Base-by-base conservation (phyloP, 495 filamentous ascomycete genomes). In the Parachaetomium inaequale region DNA sequence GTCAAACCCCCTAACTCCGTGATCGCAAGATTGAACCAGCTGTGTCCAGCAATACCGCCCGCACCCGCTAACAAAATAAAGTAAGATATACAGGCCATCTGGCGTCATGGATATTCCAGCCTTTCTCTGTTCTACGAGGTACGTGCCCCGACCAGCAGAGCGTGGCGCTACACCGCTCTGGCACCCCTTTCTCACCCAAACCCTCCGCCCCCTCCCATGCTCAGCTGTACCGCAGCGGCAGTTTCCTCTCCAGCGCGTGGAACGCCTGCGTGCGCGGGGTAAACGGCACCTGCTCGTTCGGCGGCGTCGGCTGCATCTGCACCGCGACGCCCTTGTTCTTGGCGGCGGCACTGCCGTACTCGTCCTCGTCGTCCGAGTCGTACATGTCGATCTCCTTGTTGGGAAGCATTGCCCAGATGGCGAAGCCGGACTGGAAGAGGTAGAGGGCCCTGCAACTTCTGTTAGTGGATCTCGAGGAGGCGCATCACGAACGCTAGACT, bases 321-420 rank as follows among this genome's bases (percentile, higher is more conserved):
- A 75, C 45, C 67, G 38, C 45, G 15, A 53, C 21, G n/a, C 26
- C 59, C 66, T 75, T 73, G 43, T 73, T 46, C 42, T 46, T 46
- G 15, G 10, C 34, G 5, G 26, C 21, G 34, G 25, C 36, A 40
- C n/a, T 36, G 19, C 45, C 38, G 50, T 70, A 62, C 19, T 70
- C 76, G 11, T 73, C 42, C 42, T 46, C 74, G 42, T 79, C 73
- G 61, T 71, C 69, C 40, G 70, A 73, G 36, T 77, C 71, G 25
- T 76, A 75, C 28, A 76, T 53, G 62, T 75, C 74, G 42, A 71
- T 54, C 58, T 68, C 70, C 32, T 71, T 67, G 50, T 85, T 85
- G 29, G 85, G 83, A 69, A 86, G 78, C 76, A 88, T 81, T 17
- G 85, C 84, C 72, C 82, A 85, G 36, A 88, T 66, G 50, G 78